Base-by-base conservation (phyloP, 108 stramenopile genomes). In the Nitzschia putrida region DNA sequence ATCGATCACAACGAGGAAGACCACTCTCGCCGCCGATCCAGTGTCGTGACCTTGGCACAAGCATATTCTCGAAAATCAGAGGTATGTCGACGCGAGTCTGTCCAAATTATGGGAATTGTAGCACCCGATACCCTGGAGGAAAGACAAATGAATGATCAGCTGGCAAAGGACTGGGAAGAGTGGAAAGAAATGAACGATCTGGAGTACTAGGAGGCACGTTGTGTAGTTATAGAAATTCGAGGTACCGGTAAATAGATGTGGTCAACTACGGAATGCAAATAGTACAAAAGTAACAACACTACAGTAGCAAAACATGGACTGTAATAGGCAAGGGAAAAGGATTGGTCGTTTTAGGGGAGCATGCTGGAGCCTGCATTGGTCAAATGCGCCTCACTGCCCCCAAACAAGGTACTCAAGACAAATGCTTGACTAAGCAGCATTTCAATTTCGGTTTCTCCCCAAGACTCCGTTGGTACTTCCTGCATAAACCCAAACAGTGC, bases 401-500 rank as follows among this genome's bases (percentile, higher is more conserved):
- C 88, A 69, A 94, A 94, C 8, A 94, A 69, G n/a, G 93, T 91
- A 52, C 88, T 90, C 58, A 93, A 61, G 9, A 93, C 92, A 70
- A 58, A 83, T 9, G 82, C 93, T 71, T 91, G 90, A 68, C 90
- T 91, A 12, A 94, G 78, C 13, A 94, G 77, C 66, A 94, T 90
- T 77, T 94, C 93, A 59, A 94, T 79, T 68, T 94, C 90, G 37
- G 82, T 88, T 61, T 94, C 93, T 2, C 76, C 76, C 93, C 93
- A 94, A 49, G 86, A 77, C 22, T 81, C 82, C 0, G 90, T 91
- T 12, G 87, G 90, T 43, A 91, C 85, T 45, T 82, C 76, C 68
- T 86, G 98, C 91, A 99, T 89, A 53, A 99, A 99, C 71, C 85
- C 86, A 72, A 98, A 90, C 55, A 98, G 70, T 63, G 97, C 95